Evolutionary conservation across 192 early-diverging fungal genomes (phyloP).

Genomic region (Gonapodya sp.): DNA sequence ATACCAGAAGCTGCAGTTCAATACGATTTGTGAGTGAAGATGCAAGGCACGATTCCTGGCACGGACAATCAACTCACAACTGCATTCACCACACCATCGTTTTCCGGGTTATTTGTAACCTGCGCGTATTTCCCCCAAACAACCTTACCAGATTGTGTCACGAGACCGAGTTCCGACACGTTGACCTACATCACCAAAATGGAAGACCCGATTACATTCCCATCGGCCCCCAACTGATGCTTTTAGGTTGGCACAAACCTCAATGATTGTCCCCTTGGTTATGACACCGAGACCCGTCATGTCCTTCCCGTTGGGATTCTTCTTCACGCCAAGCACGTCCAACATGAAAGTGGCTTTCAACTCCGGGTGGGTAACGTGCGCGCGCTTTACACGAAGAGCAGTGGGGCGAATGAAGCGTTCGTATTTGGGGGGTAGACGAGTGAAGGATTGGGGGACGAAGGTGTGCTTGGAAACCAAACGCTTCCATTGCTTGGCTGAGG

Average conservation of each 20-base stretch:
- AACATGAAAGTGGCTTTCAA: constrained; percentile 93
- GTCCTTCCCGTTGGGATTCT: constrained; percentile 92
- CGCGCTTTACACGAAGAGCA: constrained; percentile 96
- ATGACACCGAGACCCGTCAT: constrained; percentile 96
- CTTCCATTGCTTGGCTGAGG: constrained; percentile 86
- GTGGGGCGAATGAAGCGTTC: constrained; percentile 97
- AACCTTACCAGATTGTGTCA: constrained; percentile 94
- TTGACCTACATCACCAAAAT: constrained; percentile 35
- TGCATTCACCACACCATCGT: constrained; percentile 67
- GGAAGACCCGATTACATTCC: neutral
- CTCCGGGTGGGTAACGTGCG: constrained; percentile 98
- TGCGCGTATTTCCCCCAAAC: constrained; percentile 95
- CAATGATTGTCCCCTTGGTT: constrained; percentile 96
- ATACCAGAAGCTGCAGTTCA: too few species aligned
- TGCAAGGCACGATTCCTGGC: too few species aligned
- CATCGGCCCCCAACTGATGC: constrained; percentile 10
- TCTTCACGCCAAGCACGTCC: constrained; percentile 95
- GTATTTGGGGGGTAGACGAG: constrained; percentile 98
- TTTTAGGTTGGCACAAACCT: constrained; percentile 44
- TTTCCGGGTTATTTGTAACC: constrained; percentile 97
- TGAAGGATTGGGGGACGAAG: constrained; percentile 98
- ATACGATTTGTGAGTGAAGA: too few species aligned
- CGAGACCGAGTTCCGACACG: constrained; percentile 89
- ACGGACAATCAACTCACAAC: constrained; percentile 8
- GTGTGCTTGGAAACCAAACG: constrained; percentile 97